Evolutionary conservation across 1,284 basidiomycete species (phyloP), one percentile per base, ranked within the genome.

Genomic region (Cystobasidium slooffiae): DNA sequence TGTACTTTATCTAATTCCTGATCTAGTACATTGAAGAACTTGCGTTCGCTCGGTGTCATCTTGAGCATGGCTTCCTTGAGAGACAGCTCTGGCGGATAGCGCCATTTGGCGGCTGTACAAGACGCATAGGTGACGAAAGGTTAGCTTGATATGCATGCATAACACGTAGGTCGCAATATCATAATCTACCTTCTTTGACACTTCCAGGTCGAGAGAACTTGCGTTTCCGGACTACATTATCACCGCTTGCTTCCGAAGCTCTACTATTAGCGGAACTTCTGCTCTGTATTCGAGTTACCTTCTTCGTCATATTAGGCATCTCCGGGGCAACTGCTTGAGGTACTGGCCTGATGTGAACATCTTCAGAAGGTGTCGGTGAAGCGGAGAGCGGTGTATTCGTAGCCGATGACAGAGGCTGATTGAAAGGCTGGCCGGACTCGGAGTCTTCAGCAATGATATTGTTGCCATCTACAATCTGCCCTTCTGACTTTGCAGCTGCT

Each of bases 11-110:
- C 88, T 0, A 95, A 84, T 81, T 96, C 88, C 0, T 81, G 80
- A 77, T 94, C 90, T 1, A 96, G 85, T 49, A 88, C 85, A 6
- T 88, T 85, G 77, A 96, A 91, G 83, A 94, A 96, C 3, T 85
- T 85, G 56, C 84, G 81, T 79, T 94, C 89, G 47, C 87, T 84
- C 0, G 88, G 85, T 4, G 86, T 84, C 22, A 91, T 82, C 9
- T 85, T 82, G 1, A 85, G 83, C 6, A 89, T 78, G 8, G 91
- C 81, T 37, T 87, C 84, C 22, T 84, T 83, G 16, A 91, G 68
- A 47, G 64, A 56, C 6, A 67, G 14, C 31, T 73, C 68, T 39
- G 56, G 46, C 14, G 62, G 58, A 20, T 69, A 74, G 0, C 75
- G 44, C 65, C 22, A 72, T 39, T 16, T 55, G 62, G 56, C 75